Evolutionary conservation across 768 basidiomycete genomes (phyloP).

Genomic region (Panaeolus cyanescens): DNA sequence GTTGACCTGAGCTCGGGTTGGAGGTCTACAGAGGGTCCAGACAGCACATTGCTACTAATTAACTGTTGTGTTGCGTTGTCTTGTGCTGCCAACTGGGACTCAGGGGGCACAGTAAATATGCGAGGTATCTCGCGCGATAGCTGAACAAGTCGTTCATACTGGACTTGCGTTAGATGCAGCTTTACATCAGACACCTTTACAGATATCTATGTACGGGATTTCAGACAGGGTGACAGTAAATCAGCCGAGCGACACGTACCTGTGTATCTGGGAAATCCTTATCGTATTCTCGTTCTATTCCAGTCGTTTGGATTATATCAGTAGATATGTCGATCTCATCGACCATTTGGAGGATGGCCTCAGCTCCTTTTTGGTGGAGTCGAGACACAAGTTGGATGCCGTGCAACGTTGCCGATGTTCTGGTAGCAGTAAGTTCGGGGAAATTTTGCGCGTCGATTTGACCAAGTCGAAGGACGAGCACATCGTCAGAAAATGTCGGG

Average conservation of each 20-base stretch:
- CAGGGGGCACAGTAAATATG: slow-evolving; percentile 53
- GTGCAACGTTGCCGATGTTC: slow-evolving; percentile 71
- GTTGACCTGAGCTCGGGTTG: slow-evolving; percentile 60
- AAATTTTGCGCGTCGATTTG: slow-evolving; percentile 84
- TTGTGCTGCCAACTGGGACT: slow-evolving; percentile 26
- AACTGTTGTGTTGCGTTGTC: neutral
- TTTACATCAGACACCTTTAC: slow-evolving; percentile 83
- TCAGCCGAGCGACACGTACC: slow-evolving; percentile 42
- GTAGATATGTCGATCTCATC: slow-evolving; percentile 83
- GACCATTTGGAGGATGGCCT: slow-evolving; percentile 78
- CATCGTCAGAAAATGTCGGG: slow-evolving; percentile 60
- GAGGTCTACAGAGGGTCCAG: slow-evolving; percentile 39
- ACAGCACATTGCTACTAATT: slow-evolving; percentile 7
- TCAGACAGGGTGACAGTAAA: neutral
- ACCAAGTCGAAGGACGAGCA: slow-evolving; percentile 81
- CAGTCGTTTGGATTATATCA: slow-evolving; percentile 63
- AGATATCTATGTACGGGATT: slow-evolving; percentile 47
- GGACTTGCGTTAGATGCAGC: slow-evolving; percentile 79
- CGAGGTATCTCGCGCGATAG: slow-evolving; percentile 70
- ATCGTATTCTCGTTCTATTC: slow-evolving; percentile 54
- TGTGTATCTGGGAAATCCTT: slow-evolving; percentile 68
- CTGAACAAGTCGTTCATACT: slow-evolving; percentile 72
- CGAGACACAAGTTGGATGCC: slow-evolving; percentile 85
- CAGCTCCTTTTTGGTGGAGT: slow-evolving; percentile 48
- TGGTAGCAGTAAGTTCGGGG: slow-evolving; percentile 58